Base-by-base conservation (phyloP, 176 grass and related monocot species). In the Carex pumila region DNA sequence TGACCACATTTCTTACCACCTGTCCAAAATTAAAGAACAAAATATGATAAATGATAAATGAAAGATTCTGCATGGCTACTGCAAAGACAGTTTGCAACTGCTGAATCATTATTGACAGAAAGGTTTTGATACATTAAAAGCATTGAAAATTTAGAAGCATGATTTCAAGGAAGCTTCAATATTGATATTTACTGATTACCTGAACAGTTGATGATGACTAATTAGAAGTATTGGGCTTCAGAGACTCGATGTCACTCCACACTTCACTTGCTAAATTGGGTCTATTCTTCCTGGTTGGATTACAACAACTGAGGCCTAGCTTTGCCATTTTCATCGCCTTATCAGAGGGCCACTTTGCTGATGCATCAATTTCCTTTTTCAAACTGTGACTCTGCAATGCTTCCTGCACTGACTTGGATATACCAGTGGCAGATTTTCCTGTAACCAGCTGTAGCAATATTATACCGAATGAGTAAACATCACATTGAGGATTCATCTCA, bases 381-480 rank as follows among this genome's bases (percentile, higher is more conserved):
- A 41, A 82, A 58, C 81, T 91, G 79, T 39, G n/a, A 15, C 64
- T 19, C 12, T 82, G 50, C 49, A 93, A 32, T 10, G 86, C 84
- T 2, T 86, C 61, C 53, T 87, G 18, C 21, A 93, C 83, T 69
- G 60, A 75, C 53, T 82, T 92, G 37, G 4, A 37, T 15, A 90
- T 79, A 25, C 65, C 63, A 15, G 65, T 61, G 29, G 91, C 57
- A 31, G 70, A 39, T 19, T 72, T 86, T 54, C 91, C 88, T 0
- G 86, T 90, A 62, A 93, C 43, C 19, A 93, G 86, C 5, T 67
- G 88, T 9, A 93, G 74, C 78, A 93, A 81, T 2, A 87, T 84
- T 37, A 93, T 61, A 25, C 88, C 91, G 3, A 93, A 88, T 13
- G 88, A 84, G 84, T 93, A 90, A 6, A 88, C 85, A 81, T 93